These are phyloP conservation scores for Aspergillus sparsus DNA, from an alignment of 495 filamentous ascomycete genomes.

Conservation along the genomic window DNA sequence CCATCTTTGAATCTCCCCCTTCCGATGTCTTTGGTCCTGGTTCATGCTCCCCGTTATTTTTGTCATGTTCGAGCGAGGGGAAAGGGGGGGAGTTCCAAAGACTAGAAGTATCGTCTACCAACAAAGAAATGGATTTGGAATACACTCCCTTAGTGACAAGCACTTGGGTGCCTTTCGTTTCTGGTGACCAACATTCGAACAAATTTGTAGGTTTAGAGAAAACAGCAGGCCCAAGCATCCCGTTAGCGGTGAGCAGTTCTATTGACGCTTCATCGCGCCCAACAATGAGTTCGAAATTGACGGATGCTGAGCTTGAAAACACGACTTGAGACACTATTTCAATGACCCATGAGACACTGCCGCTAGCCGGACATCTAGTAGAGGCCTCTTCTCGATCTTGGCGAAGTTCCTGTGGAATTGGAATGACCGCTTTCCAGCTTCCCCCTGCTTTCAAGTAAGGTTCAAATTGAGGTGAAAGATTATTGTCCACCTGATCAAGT, in stretches of 20 bases:
- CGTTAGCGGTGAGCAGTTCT: conserved; percentile 58
- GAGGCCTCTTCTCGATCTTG: conserved; percentile 1
- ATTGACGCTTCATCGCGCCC: conserved; percentile 82
- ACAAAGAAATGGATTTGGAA: conserved; percentile 71
- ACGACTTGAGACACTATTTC: conserved; percentile 90
- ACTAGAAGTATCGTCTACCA: conserved; percentile 81
- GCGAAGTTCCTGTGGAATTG: conserved; percentile 63
- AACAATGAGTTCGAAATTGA: conserved; percentile 87
- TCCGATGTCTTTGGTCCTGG: not conserved
- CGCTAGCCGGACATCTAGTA: conserved; percentile 28
- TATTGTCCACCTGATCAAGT: conserved; percentile 57
- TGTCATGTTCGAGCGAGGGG: conserved; percentile 59
- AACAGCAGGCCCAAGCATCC: conserved; percentile 28
- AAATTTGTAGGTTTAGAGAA: conserved; percentile 64
- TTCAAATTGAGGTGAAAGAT: conserved; percentile 83
- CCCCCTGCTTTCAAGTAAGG: conserved; percentile 94
- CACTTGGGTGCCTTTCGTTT: conserved; percentile 48
- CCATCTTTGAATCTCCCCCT: not conserved
- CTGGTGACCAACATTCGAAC: conserved; percentile 62
- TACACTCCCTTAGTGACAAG: conserved; percentile 71
- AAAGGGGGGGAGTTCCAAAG: conserved; percentile 90
- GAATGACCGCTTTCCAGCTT: conserved; percentile 73
- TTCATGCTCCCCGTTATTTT: conserved; percentile 27
- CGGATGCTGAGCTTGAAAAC: conserved; percentile 82
- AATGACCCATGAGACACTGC: conserved; percentile 80